Conservation (phyloP, 202 grass and related monocot genomes). For the Carex arenaria region DNA sequence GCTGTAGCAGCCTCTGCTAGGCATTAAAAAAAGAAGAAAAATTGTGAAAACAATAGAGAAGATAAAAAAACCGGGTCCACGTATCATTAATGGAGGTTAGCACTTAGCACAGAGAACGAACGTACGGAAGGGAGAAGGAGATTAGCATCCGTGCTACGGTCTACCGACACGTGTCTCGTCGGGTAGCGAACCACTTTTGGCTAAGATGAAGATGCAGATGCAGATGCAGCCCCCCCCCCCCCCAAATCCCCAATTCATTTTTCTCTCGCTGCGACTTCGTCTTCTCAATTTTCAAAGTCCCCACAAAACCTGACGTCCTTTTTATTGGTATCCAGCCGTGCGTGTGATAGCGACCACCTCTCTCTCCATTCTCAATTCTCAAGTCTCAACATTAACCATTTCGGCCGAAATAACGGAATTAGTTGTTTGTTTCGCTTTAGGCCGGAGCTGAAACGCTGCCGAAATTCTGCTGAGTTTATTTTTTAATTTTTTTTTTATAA, state of each 20-base stretch:
- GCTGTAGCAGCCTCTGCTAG: too few relatives aligned
- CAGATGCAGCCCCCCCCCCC: too few relatives aligned
- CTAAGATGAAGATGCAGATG: neutral
- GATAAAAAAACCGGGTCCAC: neutral
- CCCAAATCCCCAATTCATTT: neutral
- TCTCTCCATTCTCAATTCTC: neutral
- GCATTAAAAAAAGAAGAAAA: too few relatives aligned
- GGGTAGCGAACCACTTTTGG: neutral
- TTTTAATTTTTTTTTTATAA: too few relatives aligned
- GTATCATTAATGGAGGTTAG: neutral
- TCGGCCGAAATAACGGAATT: neutral
- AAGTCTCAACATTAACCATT: neutral
- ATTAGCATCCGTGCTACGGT: conserved; percentile 27
- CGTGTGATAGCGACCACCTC: neutral
- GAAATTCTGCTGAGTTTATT: neutral
- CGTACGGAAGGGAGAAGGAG: conserved; percentile 16
- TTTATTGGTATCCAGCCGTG: conserved; percentile 24
- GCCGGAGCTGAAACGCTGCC: neutral
- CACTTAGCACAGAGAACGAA: neutral
- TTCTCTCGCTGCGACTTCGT: neutral
- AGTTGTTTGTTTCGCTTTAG: neutral
- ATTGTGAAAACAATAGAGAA: neutral
- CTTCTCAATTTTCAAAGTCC: neutral
- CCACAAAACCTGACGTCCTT: neutral
- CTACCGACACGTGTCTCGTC: neutral